Percentiles rank a stretch among this genome's conserved stretches.
Evolutionary conservation across 2,329 filamentous ascomycete species (phyloP).

Genomic region (Trichocomaceae sp.): DNA sequence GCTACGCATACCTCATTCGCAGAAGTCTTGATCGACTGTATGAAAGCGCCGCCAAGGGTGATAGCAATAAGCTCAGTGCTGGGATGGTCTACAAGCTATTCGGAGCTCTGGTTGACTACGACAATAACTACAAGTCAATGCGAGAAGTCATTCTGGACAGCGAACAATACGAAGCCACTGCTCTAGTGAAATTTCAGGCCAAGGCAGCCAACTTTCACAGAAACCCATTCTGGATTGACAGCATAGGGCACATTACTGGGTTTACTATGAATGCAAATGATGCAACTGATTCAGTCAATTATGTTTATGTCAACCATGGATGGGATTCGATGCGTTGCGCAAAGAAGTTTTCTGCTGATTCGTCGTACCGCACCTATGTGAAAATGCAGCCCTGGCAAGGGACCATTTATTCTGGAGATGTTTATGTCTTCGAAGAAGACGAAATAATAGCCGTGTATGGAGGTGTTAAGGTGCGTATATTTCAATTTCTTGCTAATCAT

Average conservation of each 20-base stretch:
- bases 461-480: slow-evolving; percentile 36
- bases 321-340: slow-evolving; percentile 27
- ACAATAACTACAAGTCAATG: slow-evolving; percentile 20
- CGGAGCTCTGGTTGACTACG: slow-evolving; percentile 22
- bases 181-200: slow-evolving; percentile 35
- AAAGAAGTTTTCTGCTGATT: slow-evolving; percentile 18
- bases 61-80: slow-evolving; percentile 15
- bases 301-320: slow-evolving; percentile 34
- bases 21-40: slow-evolving; percentile 18
- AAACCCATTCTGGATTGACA: slow-evolving; percentile 38
- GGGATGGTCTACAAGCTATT: slow-evolving; percentile 25
- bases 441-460: slow-evolving; percentile 14
- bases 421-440: slow-evolving; percentile 43
- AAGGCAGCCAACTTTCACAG: slow-evolving; percentile 52
- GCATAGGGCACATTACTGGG: slow-evolving; percentile 30
- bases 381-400: slow-evolving; percentile 27
- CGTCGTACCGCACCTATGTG: slow-evolving; percentile 26
- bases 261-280: slow-evolving; percentile 36
- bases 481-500: background rate
- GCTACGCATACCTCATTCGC: slow-evolving; percentile 18
- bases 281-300: slow-evolving; percentile 22
- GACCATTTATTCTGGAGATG: slow-evolving; percentile 44
- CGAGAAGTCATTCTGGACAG: slow-evolving; percentile 22
- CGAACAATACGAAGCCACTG: slow-evolving; percentile 20
- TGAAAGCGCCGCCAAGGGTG: slow-evolving; percentile 11